Base-by-base conservation (phyloP, 768 basidiomycete genomes). In the Boletales sp. region DNA sequence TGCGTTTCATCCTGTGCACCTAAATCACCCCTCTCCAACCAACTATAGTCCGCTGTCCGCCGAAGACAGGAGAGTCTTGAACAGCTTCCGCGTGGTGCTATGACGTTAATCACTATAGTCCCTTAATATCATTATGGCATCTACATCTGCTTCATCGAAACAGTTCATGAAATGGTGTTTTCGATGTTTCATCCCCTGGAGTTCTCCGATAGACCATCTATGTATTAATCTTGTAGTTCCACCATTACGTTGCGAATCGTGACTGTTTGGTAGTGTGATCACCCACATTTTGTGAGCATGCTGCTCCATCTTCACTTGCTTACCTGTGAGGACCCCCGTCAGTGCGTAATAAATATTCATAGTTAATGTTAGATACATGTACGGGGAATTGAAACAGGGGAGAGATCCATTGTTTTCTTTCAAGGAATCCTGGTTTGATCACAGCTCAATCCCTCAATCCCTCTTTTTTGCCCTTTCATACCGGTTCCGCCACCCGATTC, bases 51-150 rank as follows among this genome's bases (percentile, higher is more conserved):
- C 72, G 70, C 43, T 81, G 32, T 69, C 81, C 10, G 69, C 76
- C 41, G 83, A 84, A 61, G 83, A 84, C 62, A 76, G 74, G 49
- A 73, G 81, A 47, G 79, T 74, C n/a, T 61, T 84, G 47, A 74
- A 74, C 54, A 77, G 78, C 40, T 77, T 84, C 59, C 77, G 77
- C 39, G 74, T 83, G 39, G 72, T 74, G 21, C 63, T 82, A 44
- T 83, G 65, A 68, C 49, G 31, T 55, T 52, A 10, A 41, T 34
- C 2, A 37, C 18, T n/a, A 13, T 25, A n/a, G 17, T 19, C 12
- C 48, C 42, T 55, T 49, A 30, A 41, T 48, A 39, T 19, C 3
- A 36, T 38, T 40, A 44, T 47, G 54, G 14, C 41, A 42, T 41
- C 30, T 36, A 7, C 15, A 34, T 13, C 34, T 34, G 13, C 11